Percentiles rank a stretch among this genome's conserved stretches.
Conservation (phyloP, 1,139 yeast genomes). For the Debaryomyces sp. region DNA sequence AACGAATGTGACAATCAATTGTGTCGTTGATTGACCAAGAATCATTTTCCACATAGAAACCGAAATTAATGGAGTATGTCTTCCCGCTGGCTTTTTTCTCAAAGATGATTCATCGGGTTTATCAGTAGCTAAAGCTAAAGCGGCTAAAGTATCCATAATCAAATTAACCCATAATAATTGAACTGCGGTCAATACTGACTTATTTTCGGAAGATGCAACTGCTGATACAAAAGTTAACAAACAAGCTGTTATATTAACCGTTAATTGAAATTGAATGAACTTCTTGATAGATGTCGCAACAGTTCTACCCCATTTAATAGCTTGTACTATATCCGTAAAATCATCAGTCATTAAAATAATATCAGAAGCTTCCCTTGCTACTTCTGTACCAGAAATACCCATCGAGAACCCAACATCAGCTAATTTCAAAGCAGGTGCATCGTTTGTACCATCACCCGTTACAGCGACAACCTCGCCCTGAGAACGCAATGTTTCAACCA, state of each 20-base stretch:
- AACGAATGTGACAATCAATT: slow-evolving; percentile 74
- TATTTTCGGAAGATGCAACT: slow-evolving; percentile 75
- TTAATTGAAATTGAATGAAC: slow-evolving; percentile 92
- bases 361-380: slow-evolving; percentile 94
- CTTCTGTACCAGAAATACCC: slow-evolving; percentile 95
- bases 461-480: slow-evolving; percentile 96
- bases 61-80: slow-evolving; percentile 78
- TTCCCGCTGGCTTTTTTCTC: slow-evolving; percentile 82
- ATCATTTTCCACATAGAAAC: slow-evolving; percentile 99
- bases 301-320: slow-evolving; percentile 99
- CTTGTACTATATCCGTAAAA: slow-evolving; percentile 92
- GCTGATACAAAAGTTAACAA: slow-evolving; percentile 91
- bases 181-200: slow-evolving; percentile 93
- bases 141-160: slow-evolving; percentile 98
- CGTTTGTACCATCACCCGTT: slow-evolving; percentile 98
- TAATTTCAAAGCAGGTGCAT: slow-evolving; percentile 89
- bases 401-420: slow-evolving; percentile 94
- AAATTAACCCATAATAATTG: slow-evolving; percentile 96
- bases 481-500: slow-evolving; percentile 79
- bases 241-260: slow-evolving; percentile 96
- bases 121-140: slow-evolving; percentile 96
- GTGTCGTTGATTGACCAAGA: slow-evolving; percentile 79
- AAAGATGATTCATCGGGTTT: slow-evolving; percentile 85
- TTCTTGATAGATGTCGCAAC: slow-evolving; percentile 93
- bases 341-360: slow-evolving; percentile 94